Conservation (phyloP, 257 asterid genomes). For the Ehretia macrophylla region DNA sequence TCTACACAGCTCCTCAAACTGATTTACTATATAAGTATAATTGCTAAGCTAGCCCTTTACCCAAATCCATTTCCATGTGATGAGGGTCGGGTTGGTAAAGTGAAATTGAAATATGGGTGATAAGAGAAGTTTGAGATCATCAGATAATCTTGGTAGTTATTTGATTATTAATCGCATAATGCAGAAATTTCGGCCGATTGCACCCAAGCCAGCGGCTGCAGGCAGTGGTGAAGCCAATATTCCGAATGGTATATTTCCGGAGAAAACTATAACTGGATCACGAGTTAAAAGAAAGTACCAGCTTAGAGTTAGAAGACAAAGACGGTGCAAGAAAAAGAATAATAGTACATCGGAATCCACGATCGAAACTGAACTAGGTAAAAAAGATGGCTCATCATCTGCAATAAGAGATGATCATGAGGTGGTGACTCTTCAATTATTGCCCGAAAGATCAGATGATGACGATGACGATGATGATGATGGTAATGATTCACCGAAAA, state of each 20-base stretch:
- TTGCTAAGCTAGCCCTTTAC: too few species aligned
- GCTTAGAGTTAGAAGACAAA: not conserved
- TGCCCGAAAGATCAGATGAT: not conserved
- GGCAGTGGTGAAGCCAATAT: not conserved
- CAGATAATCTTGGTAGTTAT: not conserved
- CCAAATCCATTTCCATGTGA: too few species aligned
- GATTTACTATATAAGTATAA: too few species aligned
- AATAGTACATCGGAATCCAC: too few species aligned
- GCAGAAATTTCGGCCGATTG: constrained; percentile 1
- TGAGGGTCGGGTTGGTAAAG: too few species aligned
- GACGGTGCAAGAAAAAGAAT: not conserved
- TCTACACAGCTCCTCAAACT: too few species aligned
- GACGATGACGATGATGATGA: not conserved
- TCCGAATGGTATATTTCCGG: not conserved
- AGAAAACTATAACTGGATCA: not conserved
- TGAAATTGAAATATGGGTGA: too few species aligned
- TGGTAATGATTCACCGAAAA: too few species aligned
- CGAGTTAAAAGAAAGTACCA: not conserved
- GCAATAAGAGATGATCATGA: not conserved
- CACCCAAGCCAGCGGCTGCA: not conserved
- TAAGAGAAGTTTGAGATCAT: too few species aligned
- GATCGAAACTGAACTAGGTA: too few species aligned
- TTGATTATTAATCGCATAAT: not conserved
- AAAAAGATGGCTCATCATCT: not conserved
- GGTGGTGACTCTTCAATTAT: constrained; percentile 1